Base-by-base conservation (phyloP, 306 rosid genomes). In the Rubus parviflorus region DNA sequence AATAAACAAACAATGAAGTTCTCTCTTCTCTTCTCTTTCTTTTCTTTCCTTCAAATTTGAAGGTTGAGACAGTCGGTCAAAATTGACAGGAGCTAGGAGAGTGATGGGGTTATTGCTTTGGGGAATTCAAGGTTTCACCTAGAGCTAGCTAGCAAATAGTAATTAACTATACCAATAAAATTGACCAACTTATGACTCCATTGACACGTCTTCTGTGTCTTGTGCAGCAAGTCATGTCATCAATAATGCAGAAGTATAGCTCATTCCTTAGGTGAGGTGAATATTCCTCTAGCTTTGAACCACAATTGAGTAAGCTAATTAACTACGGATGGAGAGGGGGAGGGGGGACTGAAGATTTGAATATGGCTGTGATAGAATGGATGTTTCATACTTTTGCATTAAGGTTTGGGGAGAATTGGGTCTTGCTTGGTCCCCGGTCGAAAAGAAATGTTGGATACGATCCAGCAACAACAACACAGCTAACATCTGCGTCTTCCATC, bases 111-210 rank as follows among this genome's bases (percentile, higher is more conserved):
- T 30, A 30, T 67, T 41, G 35, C 52, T 67, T 67, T 11, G 52
- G 47, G 52, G 52, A 67, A 67, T 67, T 67, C 49, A 67, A 41
- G 37, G n/a, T 42, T 67, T 35, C 71, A 43, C 37, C 37, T 67
- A 42, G 25, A 67, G 16, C 16, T 6, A 38, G 47, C 11, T 6
- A 38, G 47, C 5, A 16, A 17, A 38, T 40, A 30, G 2, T 63
- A 38, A 38, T 2, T n/a, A 7, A 56, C 3, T 23, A 30, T 10
- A 46, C 41, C 56, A 46, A 53, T n/a, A 40, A 38, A 38, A 38
- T 73, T 56, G 23, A 74, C 19, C 77, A 43, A 23, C 23, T 43
- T 13, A 57, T 13, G 53, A 16, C 22, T 22, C 25, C 23, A 63
- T 63, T 63, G 20, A 37, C 20, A 37, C 19, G 47, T 38, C 17